Evolutionary conservation across 2,329 filamentous ascomycete species (phyloP).

Genomic region (Trematosphaeria pertusa): DNA sequence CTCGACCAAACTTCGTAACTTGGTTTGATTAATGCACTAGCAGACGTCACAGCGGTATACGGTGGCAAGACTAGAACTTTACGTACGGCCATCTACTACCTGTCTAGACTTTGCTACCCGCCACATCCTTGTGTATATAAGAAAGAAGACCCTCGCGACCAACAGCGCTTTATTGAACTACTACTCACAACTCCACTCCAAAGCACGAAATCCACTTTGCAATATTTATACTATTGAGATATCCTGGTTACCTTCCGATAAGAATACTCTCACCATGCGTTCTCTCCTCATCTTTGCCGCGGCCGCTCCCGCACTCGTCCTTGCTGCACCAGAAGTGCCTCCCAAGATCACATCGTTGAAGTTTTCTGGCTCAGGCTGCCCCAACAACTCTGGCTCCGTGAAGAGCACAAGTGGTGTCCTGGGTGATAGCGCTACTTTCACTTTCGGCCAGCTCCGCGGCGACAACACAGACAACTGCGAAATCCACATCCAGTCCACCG

Average conservation of each 20-base stretch:
- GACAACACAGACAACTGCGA: constrained; percentile 37
- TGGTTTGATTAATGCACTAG: constrained; percentile 5
- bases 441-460: constrained; percentile 33
- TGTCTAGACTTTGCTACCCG: neutral
- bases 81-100: neutral
- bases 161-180: constrained; percentile 8
- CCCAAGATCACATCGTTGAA: constrained; percentile 33
- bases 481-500: constrained; percentile 35
- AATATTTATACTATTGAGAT: neutral
- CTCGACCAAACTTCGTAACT: constrained; percentile 14
- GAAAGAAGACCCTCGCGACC: constrained; percentile 11
- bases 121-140: constrained; percentile 7
- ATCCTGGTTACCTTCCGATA: neutral
- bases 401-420: constrained; percentile 21
- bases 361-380: constrained; percentile 38
- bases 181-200: constrained; percentile 1
- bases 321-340: constrained; percentile 27
- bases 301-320: constrained; percentile 16
- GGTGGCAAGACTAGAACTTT: constrained; percentile 11
- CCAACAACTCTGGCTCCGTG: constrained; percentile 33
- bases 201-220: neutral
- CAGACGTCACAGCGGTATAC: constrained; percentile 13
- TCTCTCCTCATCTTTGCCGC: neutral
- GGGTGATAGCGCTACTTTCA: constrained; percentile 30
- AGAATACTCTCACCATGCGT: constrained; percentile 1